Evolutionary conservation across 192 early-diverging fungal species (phyloP).

Genomic region (Gamsiella multidivaricata): DNA sequence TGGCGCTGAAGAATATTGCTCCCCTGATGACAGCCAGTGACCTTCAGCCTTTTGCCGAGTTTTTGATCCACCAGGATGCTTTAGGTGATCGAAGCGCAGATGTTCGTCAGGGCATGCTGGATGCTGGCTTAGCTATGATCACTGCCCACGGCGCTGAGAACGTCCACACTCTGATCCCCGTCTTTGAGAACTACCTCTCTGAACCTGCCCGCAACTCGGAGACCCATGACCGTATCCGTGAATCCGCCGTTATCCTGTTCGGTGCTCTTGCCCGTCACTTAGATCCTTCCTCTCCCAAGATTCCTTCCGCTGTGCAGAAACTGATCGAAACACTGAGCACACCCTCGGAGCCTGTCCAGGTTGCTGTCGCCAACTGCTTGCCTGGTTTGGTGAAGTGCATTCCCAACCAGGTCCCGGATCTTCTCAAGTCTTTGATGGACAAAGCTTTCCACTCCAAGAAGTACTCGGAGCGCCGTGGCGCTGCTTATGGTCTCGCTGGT

Average conservation of each 20-base stretch:
- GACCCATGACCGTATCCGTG: constrained; percentile 88
- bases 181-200: constrained; percentile 83
- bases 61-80: constrained; percentile 86
- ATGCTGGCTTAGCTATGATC: constrained; percentile 84
- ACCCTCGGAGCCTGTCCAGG: constrained; percentile 94
- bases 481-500: constrained; percentile 96
- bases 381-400: constrained; percentile 88
- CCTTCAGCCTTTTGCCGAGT: constrained; percentile 68
- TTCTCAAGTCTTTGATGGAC: constrained; percentile 75
- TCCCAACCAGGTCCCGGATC: constrained; percentile 63
- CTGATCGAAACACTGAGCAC: constrained; percentile 91
- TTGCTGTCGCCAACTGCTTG: constrained; percentile 93
- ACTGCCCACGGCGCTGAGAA: constrained; percentile 75
- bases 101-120: constrained; percentile 87
- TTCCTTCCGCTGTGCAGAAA: constrained; percentile 85
- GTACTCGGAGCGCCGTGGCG: constrained; percentile 91
- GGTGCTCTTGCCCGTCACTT: constrained; percentile 93
- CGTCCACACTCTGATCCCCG: constrained; percentile 74
- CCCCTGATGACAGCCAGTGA: constrained; percentile 64
- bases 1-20: constrained; percentile 75
- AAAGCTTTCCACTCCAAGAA: constrained; percentile 76
- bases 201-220: constrained; percentile 76
- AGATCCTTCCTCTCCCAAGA: constrained; percentile 74
- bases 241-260: constrained; percentile 91
- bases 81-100: constrained; percentile 84